Percentiles rank a stretch among this genome's conserved stretches.
Conservation (phyloP, 108 stramenopile genomes). For the Nitzschia sp. region DNA sequence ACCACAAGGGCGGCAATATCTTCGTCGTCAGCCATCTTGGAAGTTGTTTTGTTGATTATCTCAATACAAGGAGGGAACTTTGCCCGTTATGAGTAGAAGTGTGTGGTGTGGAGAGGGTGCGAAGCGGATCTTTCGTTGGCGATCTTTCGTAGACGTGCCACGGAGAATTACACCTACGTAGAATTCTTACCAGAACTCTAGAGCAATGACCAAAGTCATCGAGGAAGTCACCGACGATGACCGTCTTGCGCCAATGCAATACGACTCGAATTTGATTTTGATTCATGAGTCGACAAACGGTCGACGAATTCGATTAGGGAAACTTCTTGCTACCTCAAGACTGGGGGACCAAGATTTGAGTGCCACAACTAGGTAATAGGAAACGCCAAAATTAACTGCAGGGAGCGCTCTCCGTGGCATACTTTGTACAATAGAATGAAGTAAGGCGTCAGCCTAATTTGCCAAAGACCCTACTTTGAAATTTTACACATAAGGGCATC, state of each 20-base stretch:
- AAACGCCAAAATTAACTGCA: no score
- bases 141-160: not conserved
- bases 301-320: conserved; percentile 2
- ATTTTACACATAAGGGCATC: not conserved
- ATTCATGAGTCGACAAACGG: conserved; percentile 25
- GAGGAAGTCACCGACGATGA: conserved; percentile 7
- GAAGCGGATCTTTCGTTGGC: conserved; percentile 3
- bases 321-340: not conserved
- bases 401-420: not conserved
- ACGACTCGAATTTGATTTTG: conserved; percentile 16
- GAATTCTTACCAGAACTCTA: not conserved
- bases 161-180: conserved; percentile 1
- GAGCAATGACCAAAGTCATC: conserved; percentile 17
- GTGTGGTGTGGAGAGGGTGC: no score
- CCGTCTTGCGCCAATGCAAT: not conserved
- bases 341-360: not conserved
- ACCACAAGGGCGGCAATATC: conserved; percentile 95
- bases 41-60: conserved; percentile 23
- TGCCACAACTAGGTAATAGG: not conserved
- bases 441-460: not conserved
- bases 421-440: not conserved
- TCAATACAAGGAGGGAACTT: not conserved
- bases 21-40: conserved; percentile 90
- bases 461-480: not conserved
- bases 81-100: not conserved